phyloP scores from a whole-genome alignment of 768 basidiomycete species.

The Leccinum truebloodii region DNA sequence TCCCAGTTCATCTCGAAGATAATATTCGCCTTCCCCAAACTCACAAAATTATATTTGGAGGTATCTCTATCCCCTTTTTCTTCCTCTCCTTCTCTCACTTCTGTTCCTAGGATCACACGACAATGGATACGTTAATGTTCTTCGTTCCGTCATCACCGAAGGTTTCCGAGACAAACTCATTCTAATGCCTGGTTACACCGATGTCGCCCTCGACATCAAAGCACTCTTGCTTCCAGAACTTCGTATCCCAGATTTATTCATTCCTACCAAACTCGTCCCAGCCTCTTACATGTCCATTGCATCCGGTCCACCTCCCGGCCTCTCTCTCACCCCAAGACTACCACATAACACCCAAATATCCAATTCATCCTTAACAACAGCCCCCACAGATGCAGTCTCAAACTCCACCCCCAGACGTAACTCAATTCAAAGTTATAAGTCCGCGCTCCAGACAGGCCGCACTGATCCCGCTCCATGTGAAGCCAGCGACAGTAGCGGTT shows the following conservation, averaged over 20 bases:
- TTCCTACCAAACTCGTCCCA: constrained; percentile 51
- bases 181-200: constrained; percentile 61
- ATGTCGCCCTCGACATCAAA: constrained; percentile 59
- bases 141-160: constrained; percentile 64
- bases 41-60: constrained; percentile 67
- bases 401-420: constrained; percentile 19
- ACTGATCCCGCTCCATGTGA: constrained; percentile 40
- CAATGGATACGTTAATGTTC: constrained; percentile 64
- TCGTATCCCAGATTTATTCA: constrained; percentile 58
- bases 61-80: constrained; percentile 33
- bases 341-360: constrained; percentile 9
- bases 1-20: constrained; percentile 41
- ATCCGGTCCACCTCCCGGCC: constrained; percentile 28
- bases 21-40: constrained; percentile 58
- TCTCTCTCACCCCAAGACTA: constrained; percentile 20
- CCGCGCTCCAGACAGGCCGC: constrained; percentile 32
- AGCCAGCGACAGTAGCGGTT: constrained; percentile 43
- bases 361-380: constrained; percentile 13
- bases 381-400: constrained; percentile 16
- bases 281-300: constrained; percentile 29
- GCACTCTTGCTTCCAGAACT: constrained; percentile 57
- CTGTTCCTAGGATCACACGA: constrained; percentile 61
- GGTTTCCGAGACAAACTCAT: constrained; percentile 65
- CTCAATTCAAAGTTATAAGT: constrained; percentile 44
- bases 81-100: constrained; percentile 2